Evolutionary conservation across 2,329 filamentous ascomycete genomes (phyloP).

Genomic region (Microascus cirrosus): DNA sequence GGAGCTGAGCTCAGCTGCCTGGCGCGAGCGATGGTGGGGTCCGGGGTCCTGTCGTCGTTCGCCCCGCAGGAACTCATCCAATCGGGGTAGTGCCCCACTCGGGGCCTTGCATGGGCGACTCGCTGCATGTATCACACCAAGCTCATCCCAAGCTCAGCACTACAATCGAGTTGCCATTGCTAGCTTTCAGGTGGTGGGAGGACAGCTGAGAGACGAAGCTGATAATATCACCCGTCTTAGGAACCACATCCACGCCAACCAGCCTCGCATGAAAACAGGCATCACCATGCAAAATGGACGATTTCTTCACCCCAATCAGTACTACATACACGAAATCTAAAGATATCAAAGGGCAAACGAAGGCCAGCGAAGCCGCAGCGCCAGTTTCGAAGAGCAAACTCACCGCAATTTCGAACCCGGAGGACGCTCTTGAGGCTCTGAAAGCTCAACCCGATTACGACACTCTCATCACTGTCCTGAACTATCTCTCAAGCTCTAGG

Average conservation of each 20-base stretch:
- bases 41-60: neutral
- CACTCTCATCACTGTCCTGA: slow-evolving; percentile 38
- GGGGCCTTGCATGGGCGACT: no score
- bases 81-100: neutral
- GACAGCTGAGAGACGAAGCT: neutral
- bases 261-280: neutral
- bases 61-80: neutral
- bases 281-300: slow-evolving; percentile 33
- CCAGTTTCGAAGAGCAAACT: neutral
- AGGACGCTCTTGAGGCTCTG: slow-evolving; percentile 48
- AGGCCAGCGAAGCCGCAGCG: neutral
- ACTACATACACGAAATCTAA: slow-evolving; percentile 30
- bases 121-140: no score
- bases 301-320: slow-evolving; percentile 42
- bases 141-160: neutral
- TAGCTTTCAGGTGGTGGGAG: neutral
- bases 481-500: slow-evolving; percentile 31
- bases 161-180: neutral
- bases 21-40: neutral
- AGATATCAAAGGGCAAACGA: slow-evolving; percentile 3
- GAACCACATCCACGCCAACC: neutral
- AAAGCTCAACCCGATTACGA: slow-evolving; percentile 52
- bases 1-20: neutral
- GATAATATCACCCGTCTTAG: neutral
- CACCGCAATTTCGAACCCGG: slow-evolving; percentile 11